Percentiles rank a stretch among this genome's conserved stretches.
Conservation (phyloP, 2,329 filamentous ascomycete species). For the Periconia macrospinosa region DNA sequence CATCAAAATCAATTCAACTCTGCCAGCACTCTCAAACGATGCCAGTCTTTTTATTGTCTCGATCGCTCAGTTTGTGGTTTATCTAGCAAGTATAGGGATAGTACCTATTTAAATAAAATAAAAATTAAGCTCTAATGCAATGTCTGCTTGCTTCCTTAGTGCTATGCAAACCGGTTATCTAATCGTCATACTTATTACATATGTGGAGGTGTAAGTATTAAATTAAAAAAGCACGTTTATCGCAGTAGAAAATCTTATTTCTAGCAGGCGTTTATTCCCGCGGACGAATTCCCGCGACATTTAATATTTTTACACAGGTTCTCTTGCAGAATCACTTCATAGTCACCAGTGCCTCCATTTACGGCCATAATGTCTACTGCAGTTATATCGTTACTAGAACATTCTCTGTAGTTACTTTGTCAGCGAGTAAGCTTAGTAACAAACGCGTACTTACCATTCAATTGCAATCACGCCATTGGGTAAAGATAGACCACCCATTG, state of each 20-base stretch:
- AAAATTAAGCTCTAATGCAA: too few species aligned
- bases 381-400: background rate
- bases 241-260: background rate
- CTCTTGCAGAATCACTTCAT: background rate
- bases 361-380: background rate
- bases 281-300: background rate
- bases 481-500: too few species aligned
- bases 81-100: too few species aligned
- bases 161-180: too few species aligned
- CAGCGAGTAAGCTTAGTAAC: background rate
- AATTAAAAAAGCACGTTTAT: background rate
- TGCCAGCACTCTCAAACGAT: too few species aligned
- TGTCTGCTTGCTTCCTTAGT: too few species aligned
- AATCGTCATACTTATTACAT: too few species aligned
- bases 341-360: background rate
- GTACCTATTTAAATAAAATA: too few species aligned
- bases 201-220: too few species aligned
- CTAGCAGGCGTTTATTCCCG: background rate
- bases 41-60: too few species aligned
- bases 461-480: background rate
- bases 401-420: background rate
- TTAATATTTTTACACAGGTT: background rate
- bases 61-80: too few species aligned
- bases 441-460: constrained; percentile 1
- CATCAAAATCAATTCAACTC: too few species aligned